Conservation (phyloP, 495 filamentous ascomycete species). For the Tuber umbilicatum region DNA sequence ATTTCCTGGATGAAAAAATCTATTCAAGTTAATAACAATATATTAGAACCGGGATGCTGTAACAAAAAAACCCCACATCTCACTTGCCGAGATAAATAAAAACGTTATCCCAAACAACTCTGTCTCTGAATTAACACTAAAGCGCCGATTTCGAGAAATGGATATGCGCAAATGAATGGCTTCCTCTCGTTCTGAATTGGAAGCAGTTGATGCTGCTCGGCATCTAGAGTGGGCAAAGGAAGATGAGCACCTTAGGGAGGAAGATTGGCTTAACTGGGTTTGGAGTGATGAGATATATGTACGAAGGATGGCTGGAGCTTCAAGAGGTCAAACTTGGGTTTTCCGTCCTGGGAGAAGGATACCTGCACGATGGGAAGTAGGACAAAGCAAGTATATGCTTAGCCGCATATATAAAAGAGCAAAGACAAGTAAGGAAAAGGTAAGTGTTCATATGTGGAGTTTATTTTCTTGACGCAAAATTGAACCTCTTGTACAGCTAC, state of each 20-base stretch:
- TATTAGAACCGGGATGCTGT: too few species aligned
- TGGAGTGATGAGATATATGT: slow-evolving; percentile 7
- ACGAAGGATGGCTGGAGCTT: background rate
- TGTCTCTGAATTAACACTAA: too few species aligned
- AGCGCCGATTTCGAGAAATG: too few species aligned
- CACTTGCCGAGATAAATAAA: too few species aligned
- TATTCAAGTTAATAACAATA: too few species aligned
- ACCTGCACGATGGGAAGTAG: background rate
- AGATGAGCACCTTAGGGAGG: too few species aligned
- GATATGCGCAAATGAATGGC: too few species aligned
- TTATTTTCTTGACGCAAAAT: background rate
- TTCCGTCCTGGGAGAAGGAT: background rate
- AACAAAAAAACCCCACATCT: too few species aligned
- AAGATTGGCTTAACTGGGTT: background rate
- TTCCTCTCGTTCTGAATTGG: too few species aligned
- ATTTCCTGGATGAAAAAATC: too few species aligned
- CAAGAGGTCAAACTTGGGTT: slow-evolving; percentile 1
- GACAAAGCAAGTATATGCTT: background rate
- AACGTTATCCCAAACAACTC: too few species aligned
- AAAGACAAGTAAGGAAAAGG: background rate
- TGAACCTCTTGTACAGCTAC: background rate
- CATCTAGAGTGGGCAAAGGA: too few species aligned
- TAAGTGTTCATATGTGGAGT: slow-evolving; percentile 1
- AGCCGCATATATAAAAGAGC: background rate
- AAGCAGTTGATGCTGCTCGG: background rate